Percentiles rank a stretch among this genome's conserved stretches.
phyloP scores from a whole-genome alignment of 257 asterid genomes.

The Craterostigma plantagineum region DNA sequence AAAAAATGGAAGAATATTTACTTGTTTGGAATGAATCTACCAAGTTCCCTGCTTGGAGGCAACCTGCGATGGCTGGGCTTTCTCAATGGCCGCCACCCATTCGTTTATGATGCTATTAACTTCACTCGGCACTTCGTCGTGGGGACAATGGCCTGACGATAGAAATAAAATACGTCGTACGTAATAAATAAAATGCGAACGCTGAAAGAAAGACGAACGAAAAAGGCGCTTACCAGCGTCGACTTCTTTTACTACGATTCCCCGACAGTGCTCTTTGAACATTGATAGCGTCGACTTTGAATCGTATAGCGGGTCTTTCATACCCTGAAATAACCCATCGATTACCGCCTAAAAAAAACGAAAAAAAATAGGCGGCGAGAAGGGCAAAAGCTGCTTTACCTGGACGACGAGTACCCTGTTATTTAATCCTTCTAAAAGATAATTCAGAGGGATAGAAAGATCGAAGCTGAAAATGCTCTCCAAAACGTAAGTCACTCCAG shows the following conservation, averaged over 20 bases:
- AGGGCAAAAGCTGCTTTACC: conserved; percentile 20
- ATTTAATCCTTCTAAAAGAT: conserved; percentile 51
- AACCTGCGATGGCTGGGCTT: conserved; percentile 11
- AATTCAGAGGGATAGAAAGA: conserved; percentile 74
- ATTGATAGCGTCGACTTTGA: conserved; percentile 35
- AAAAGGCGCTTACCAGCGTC: conserved; percentile 44
- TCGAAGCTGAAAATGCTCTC: conserved; percentile 81
- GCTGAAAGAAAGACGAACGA: background rate
- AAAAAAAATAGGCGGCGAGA: too few relatives aligned
- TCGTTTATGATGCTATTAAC: conserved; percentile 48
- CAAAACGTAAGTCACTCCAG: conserved; percentile 53
- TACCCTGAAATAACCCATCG: conserved; percentile 41
- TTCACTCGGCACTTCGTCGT: conserved; percentile 72
- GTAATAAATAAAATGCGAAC: background rate
- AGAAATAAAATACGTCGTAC: conserved; percentile 3
- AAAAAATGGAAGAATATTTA: too few relatives aligned
- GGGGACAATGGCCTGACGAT: conserved; percentile 87
- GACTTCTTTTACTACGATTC: conserved; percentile 38
- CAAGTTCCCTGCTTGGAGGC: conserved; percentile 11
- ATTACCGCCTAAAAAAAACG: conserved; percentile 1
- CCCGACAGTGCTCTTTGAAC: conserved; percentile 45
- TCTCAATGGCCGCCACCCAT: conserved; percentile 43
- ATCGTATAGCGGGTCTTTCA: conserved; percentile 63
- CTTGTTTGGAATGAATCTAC: too few relatives aligned
- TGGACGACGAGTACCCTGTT: conserved; percentile 46